Evolutionary conservation across 768 basidiomycete species (phyloP), one percentile per base, ranked within the genome.

Genomic region (Hygrophoropsis aurantiaca): DNA sequence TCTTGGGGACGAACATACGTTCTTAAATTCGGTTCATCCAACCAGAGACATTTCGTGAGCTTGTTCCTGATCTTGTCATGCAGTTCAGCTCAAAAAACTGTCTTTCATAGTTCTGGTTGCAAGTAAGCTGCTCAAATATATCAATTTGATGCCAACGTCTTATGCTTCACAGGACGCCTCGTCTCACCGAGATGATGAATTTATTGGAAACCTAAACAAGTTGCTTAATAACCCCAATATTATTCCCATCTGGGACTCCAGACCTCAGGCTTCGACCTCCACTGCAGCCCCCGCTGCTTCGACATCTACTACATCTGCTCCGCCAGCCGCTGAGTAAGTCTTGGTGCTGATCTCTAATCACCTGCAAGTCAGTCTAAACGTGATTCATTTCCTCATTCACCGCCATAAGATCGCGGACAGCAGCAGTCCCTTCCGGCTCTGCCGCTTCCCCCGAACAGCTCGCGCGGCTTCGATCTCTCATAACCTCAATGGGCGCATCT

Each of bases 1-100:
- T 60, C 69, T 0, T 72, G 73, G 25, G 90, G 87, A 5, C 74
- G 91, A 51, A 82, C 86, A 4, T 91, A 89, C 56, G 89, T 94
- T 52, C 84, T 95, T 64, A 91, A 89, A 68, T 95, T 97, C 72
- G 84, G 87, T 0, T 92, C 89, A 18, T 94, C 92, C 11, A 80
- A 91, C 62, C 88, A 91, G 60, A 81, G 83, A 52, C 88, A 94
- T 65, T 95, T 97, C 65, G 93, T 94, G 59, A 66, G 83, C 74
- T 15, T 20, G n/a, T n/a, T 30, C 23, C 44, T 13, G 26, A 52
- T 53, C 9, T 49, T 2, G 26, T 47, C 15, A 26, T 6, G 40
- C 11, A 21, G 11, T 13, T 42, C 3, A 19, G 58, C 42, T 33
- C 38, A 32, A 11, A 47, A 44, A n/a, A 2, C 11, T 50, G 6